Base-by-base conservation (phyloP, 176 grass and related monocot genomes). In the Cocos nucifera region DNA sequence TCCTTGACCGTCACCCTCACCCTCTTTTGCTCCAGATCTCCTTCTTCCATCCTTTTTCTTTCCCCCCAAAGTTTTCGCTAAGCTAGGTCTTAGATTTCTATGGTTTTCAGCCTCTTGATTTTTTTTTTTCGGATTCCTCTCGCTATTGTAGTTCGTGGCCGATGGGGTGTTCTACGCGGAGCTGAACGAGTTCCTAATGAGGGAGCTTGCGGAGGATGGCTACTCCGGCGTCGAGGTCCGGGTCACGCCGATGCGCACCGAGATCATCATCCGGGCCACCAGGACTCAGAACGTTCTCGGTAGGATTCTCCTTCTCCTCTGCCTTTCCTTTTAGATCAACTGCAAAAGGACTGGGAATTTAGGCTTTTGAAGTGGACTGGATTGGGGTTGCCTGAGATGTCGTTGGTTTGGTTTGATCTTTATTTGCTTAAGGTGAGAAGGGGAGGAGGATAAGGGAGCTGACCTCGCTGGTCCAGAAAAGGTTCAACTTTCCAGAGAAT, bases 231-330 rank as follows among this genome's bases (percentile, higher is more conserved):
- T 85, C 21, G 86, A 89, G 66, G 78, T 89, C 8, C 67, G 86
- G 49, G 82, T 89, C 26, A 89, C 86, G 4, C 86, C 86, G 53
- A 89, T 89, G 86, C 74, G 82, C 75, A 85, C 86, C 4, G 82
- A 89, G 86, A 89, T 89, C 70, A 89, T 89, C 71, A 85, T 89
- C 56, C 71, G 82, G 15, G 86, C 86, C 39, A 89, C 86, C 17
- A 61, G 86, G 61, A 89, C 86, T n/a, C 86, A 85, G 70, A 89
- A 89, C 66, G 86, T 89, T 49, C 86, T 89, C 22, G 86, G 82
- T 85, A 79, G 21, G 24, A n/a, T 48, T 68, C 48, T 20, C 5
- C 2, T 5, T 6, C 3, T 3, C 28, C 58, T 3, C 16, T 3
- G 8, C 32, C 5, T 35, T 35, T 35, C 32, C 32, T 35, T 35